phyloP scores from a whole-genome alignment of 1,139 yeast species.

The Pichia kudriavzevii region DNA sequence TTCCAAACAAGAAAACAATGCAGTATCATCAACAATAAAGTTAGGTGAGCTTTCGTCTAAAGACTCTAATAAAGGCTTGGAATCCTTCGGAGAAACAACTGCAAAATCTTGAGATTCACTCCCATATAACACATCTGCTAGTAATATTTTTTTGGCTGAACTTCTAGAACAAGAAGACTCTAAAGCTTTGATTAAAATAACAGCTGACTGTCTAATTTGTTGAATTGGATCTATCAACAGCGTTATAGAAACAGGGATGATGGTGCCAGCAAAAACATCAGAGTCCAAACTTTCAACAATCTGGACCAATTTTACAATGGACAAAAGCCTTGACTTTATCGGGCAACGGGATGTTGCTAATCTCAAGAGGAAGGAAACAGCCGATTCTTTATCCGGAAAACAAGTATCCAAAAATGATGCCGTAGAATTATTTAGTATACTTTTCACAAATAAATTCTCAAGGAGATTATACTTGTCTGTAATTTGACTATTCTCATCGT shows the following conservation, averaged over 20 bases:
- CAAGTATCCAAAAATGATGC: constrained; percentile 29
- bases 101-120: constrained; percentile 33
- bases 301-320: constrained; percentile 36
- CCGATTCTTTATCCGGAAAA: constrained; percentile 24
- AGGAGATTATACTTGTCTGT: constrained; percentile 40
- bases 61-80: constrained; percentile 39
- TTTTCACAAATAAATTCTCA: constrained; percentile 35
- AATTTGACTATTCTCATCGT: constrained; percentile 19
- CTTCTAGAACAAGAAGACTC: constrained; percentile 19
- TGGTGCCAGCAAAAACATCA: constrained; percentile 28
- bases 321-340: constrained; percentile 41
- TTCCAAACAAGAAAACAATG: constrained; percentile 28
- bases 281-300: constrained; percentile 29
- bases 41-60: constrained; percentile 34
- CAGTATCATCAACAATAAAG: constrained; percentile 39
- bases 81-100: constrained; percentile 62
- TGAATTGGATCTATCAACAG: constrained; percentile 34
- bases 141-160: constrained; percentile 35
- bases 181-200: constrained; percentile 29
- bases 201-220: constrained; percentile 31
- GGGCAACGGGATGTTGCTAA: constrained; percentile 52
- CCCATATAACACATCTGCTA: constrained; percentile 41
- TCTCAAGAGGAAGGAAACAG: constrained; percentile 50
- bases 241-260: constrained; percentile 37
- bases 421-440: constrained; percentile 28